Conservation (phyloP, 305 asterid genomes). For the Fraxinus dipetala region DNA sequence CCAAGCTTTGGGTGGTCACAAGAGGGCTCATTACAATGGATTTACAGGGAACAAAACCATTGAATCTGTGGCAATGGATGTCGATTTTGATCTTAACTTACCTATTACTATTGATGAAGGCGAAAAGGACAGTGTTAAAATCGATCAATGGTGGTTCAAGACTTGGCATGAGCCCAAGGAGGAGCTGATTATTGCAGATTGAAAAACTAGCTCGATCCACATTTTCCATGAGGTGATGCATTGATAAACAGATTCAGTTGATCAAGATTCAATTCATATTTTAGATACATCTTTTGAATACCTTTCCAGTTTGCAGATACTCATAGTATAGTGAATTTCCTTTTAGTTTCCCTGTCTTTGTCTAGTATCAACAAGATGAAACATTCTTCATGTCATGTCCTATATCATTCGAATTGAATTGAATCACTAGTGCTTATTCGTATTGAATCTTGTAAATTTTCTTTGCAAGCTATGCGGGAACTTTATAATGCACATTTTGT, state of each 20-base stretch:
- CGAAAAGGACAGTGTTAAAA: conserved; percentile 21
- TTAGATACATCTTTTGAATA: not conserved
- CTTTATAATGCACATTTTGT: not conserved
- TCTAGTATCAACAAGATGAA: not conserved
- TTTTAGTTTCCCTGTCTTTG: not conserved
- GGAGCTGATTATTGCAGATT: conserved; percentile 25
- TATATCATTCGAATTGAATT: not conserved
- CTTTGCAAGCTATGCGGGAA: conserved; percentile 7
- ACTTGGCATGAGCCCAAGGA: conserved; percentile 27
- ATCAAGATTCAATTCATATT: not conserved
- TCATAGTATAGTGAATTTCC: not conserved
- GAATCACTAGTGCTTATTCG: conserved; percentile 3
- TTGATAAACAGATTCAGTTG: conserved; percentile 1
- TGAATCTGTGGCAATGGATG: conserved; percentile 25
- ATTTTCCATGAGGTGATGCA: not conserved
- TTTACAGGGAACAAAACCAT: conserved; percentile 28
- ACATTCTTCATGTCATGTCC: not conserved
- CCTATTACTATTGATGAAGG: conserved; percentile 32
- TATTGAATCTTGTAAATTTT: not conserved
- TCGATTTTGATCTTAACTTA: conserved; percentile 50
- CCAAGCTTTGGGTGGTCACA: conserved; percentile 84
- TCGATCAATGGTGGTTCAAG: conserved; percentile 38
- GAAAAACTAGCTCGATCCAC: conserved; percentile 20
- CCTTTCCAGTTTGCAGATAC: not conserved
- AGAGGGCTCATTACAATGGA: conserved; percentile 61